Evolutionary conservation across 305 asterid genomes (phyloP).

Genomic region (Solanum hybrid): DNA sequence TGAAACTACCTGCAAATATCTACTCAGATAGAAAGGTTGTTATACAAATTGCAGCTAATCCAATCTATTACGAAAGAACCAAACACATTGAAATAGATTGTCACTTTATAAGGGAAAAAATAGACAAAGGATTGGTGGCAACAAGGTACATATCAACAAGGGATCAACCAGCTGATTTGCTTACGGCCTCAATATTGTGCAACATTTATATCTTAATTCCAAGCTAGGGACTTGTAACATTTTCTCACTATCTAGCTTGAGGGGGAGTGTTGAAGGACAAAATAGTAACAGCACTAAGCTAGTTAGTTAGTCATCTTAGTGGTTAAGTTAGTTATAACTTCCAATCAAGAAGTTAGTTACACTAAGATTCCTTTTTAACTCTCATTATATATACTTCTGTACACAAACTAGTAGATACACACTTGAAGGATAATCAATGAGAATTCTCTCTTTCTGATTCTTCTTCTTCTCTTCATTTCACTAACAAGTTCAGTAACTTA

Average conservation of each 20-base stretch:
- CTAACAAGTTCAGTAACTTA: not conserved
- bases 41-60: not conserved
- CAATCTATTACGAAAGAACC: not conserved
- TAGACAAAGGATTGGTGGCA: not conserved
- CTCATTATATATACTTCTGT: not conserved
- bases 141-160: not conserved
- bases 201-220: not conserved
- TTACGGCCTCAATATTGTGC: not conserved
- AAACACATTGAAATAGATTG: not conserved
- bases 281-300: not conserved
- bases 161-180: not conserved
- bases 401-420: not conserved
- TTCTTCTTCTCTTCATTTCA: not conserved
- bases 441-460: not conserved
- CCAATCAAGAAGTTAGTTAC: not conserved
- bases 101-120: not conserved
- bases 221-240: not conserved
- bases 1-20: not conserved
- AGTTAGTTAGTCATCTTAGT: not conserved
- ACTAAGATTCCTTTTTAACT: not conserved
- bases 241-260: not conserved
- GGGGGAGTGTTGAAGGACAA: not conserved
- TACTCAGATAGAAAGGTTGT: not conserved
- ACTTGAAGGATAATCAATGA: not conserved
- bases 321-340: not conserved